Percentiles rank a stretch among this genome's conserved stretches.
These are phyloP conservation scores for Trichoderma sp. DNA, from an alignment of 2,329 filamentous ascomycete species.

Conservation along the genomic window DNA sequence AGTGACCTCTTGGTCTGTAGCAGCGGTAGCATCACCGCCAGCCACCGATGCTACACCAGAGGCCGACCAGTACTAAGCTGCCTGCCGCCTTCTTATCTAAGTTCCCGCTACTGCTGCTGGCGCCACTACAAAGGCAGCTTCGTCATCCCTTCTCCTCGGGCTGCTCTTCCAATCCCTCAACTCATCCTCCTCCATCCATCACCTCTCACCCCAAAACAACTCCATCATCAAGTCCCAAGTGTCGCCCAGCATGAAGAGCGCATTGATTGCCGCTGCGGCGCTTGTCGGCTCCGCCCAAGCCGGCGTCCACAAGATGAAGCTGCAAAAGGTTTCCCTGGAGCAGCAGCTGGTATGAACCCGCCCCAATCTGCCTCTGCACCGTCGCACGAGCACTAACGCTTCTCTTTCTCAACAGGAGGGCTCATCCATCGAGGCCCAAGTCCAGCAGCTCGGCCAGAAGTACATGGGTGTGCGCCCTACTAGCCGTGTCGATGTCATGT, in stretches of 20 bases:
- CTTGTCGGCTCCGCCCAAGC: slow-evolving; percentile 82
- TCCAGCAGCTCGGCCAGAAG: slow-evolving; percentile 87
- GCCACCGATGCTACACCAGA: slow-evolving; percentile 11
- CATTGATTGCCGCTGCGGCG: slow-evolving; percentile 75
- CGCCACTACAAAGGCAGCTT: slow-evolving; percentile 18
- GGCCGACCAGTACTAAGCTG: not conserved
- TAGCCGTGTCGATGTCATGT: slow-evolving; percentile 72
- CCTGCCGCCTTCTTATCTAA: slow-evolving; percentile 19
- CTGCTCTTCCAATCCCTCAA: not conserved
- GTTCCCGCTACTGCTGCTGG: not conserved
- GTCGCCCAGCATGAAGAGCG: slow-evolving; percentile 75
- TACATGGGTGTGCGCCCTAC: slow-evolving; percentile 81
- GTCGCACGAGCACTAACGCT: slow-evolving; percentile 23
- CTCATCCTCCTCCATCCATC: not conserved
- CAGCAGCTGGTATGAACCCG: slow-evolving; percentile 79
- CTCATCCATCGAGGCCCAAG: slow-evolving; percentile 78
- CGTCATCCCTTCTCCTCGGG: slow-evolving; percentile 10
- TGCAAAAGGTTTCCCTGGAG: slow-evolving; percentile 90
- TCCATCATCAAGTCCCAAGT: slow-evolving; percentile 20
- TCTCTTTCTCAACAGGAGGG: slow-evolving; percentile 57
- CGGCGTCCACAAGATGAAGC: slow-evolving; percentile 92
- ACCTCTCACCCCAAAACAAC: not conserved
- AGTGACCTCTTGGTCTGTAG: slow-evolving; percentile 12
- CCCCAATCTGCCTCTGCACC: slow-evolving; percentile 15
- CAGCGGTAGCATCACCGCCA: not conserved